phyloP scores from a whole-genome alignment of 176 grass and related monocot species.

The maize (Zea mays) region Zm-B73-REFERENCE-NAM-5.0 NC_050101.1:139955501-139956000 shows the following conservation, averaged over 20 bases:
- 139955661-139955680: slow-evolving; percentile 67
- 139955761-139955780: background rate
- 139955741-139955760: background rate
- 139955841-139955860: no score
- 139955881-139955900: no score
- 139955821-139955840: no score
- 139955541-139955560: background rate
- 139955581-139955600: slow-evolving; percentile 13
- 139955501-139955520: no score
- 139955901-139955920: no score
- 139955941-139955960: no score
- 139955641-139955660: slow-evolving; percentile 82
- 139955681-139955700: slow-evolving; percentile 72
- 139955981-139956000: no score
- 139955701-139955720: slow-evolving; percentile 47
- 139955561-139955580: background rate
- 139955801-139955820: no score
- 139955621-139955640: slow-evolving; percentile 61
- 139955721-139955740: slow-evolving; percentile 50
- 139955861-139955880: no score
- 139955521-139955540: no score
- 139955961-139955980: no score
- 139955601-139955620: slow-evolving; percentile 78
- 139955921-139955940: no score
- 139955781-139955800: background rate